These are phyloP conservation scores for Cryphonectria carpinicola DNA, from an alignment of 2,329 filamentous ascomycete genomes.

Conservation along the genomic window DNA sequence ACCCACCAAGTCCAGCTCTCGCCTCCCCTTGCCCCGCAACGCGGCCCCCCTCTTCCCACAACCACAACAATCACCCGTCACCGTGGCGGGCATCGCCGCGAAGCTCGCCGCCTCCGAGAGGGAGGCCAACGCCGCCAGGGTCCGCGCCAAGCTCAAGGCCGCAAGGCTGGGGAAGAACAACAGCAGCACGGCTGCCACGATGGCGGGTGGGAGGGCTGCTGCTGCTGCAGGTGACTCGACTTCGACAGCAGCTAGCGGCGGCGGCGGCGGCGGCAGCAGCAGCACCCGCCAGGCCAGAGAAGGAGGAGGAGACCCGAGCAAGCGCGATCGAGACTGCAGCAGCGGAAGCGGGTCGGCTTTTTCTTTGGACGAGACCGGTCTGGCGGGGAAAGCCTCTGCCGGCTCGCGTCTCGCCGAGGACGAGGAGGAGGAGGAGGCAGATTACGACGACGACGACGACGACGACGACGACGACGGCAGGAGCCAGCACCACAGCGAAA, in stretches of 20 bases:
- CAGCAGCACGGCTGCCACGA: too few relatives aligned
- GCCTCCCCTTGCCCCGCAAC: constrained; percentile 42
- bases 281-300: background rate
- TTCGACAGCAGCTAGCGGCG: constrained; percentile 24
- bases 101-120: constrained; percentile 67
- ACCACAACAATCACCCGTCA: constrained; percentile 59
- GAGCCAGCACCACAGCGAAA: background rate
- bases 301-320: constrained; percentile 23
- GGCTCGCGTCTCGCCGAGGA: background rate
- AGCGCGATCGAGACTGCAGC: constrained; percentile 19
- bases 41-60: constrained; percentile 37
- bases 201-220: background rate
- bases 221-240: constrained; percentile 9
- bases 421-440: background rate
- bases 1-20: constrained; percentile 37
- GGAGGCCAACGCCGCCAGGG: constrained; percentile 65
- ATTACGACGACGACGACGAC: background rate
- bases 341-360: constrained; percentile 17
- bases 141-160: constrained; percentile 65
- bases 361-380: constrained; percentile 23
- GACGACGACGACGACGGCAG: background rate
- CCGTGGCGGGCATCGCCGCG: constrained; percentile 64
- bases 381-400: constrained; percentile 6
- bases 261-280: background rate
- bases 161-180: constrained; percentile 45